A percentile compares a stretch with the other conserved stretches of the same genome.
Conservation (phyloP, 495 filamentous ascomycete genomes). For the Hapsidospora chrysogenum region DNA sequence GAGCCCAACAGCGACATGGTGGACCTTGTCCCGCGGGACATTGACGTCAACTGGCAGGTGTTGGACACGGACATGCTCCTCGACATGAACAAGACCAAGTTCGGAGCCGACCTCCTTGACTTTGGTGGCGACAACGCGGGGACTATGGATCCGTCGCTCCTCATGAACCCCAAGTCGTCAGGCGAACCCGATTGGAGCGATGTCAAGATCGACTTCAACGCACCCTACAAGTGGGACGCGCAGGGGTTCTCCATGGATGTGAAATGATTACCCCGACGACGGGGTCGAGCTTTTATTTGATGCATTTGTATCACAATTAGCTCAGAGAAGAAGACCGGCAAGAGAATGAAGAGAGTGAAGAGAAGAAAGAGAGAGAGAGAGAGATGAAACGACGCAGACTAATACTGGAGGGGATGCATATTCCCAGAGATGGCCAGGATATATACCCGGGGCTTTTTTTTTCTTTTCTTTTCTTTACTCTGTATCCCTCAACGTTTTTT, state of each 20-base stretch:
- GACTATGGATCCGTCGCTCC: constrained; percentile 3
- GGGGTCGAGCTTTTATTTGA: neutral
- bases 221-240: constrained; percentile 24
- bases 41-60: constrained; percentile 21
- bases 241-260: constrained; percentile 25
- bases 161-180: constrained; percentile 2
- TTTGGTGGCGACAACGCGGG: constrained; percentile 4
- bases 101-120: constrained; percentile 11
- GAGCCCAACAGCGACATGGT: constrained; percentile 38
- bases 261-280: constrained; percentile 9
- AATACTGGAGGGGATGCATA: too few relatives aligned
- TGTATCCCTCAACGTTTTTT: too few relatives aligned
- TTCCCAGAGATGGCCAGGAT: too few relatives aligned
- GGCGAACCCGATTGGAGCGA: constrained; percentile 18
- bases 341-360: too few relatives aligned
- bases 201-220: constrained; percentile 17
- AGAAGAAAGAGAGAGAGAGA: too few relatives aligned
- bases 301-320: too few relatives aligned
- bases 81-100: constrained; percentile 17
- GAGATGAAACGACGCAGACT: too few relatives aligned
- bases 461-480: too few relatives aligned
- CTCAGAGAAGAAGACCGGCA: too few relatives aligned
- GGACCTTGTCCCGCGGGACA: constrained; percentile 27
- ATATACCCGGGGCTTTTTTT: too few relatives aligned
- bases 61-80: constrained; percentile 18